Base-by-base conservation (phyloP, 1,284 basidiomycete genomes). In the Ganoderma multipileum region DNA sequence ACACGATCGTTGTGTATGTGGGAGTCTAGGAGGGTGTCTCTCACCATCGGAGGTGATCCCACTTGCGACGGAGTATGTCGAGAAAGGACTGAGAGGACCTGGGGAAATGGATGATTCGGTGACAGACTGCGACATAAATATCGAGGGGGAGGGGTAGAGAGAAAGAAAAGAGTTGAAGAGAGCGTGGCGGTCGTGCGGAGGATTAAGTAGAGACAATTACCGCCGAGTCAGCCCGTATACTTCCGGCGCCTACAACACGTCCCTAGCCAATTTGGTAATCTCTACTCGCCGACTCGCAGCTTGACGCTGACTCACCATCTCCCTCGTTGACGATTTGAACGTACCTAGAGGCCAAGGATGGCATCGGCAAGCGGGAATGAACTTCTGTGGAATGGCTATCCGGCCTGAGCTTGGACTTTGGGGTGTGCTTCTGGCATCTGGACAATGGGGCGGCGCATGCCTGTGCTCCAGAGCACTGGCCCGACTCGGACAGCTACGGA, bases 11-110 rank as follows among this genome's bases (percentile, higher is more conserved):
- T 44, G 58, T 67, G 60, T 66, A 62, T 33, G 59, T 41, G 52
- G 55, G 54, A 20, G 54, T 58, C 47, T 60, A n/a, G 42, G 33
- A n/a, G 28, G 70, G 67, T 70, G 9, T 26, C 64, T 63, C 84
- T 78, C 72, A 87, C 88, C 87, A 77, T 93, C 91, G 47, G 91
- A 91, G 54, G 91, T 92, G 39, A 86, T 84, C 68, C 90, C 89
- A 71, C 89, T 90, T 65, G 82, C 80, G 64, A 79, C 79, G 47
- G 83, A 84, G 75, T 81, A 80, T 55, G 82, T 80, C 42, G 84
- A 85, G 80, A 87, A 87, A 73, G 85, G 85, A 79, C 84, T 85
- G 80, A 86, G 83, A 28, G 84, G 81, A 47, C 81, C 77, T 60
- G 83, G 82, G 59, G 83, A 83, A 54, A 81, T 77, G 33, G 83